Conservation (phyloP, 164 flowering plant species). For the Cinnamomum chago region DNA sequence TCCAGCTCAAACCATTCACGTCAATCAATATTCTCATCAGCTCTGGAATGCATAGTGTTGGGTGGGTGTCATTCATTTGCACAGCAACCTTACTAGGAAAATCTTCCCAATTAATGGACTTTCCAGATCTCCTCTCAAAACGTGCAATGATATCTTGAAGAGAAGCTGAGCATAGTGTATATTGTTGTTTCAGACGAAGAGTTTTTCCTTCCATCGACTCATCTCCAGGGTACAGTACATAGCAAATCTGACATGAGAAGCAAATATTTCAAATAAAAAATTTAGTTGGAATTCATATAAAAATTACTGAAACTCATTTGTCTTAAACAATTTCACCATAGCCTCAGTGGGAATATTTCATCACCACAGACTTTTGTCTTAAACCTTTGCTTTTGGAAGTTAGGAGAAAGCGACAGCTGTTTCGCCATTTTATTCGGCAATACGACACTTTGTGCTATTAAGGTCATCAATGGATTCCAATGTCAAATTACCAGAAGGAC, state of each 20-base stretch:
- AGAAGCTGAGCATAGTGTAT: conserved; percentile 91
- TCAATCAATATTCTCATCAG: conserved; percentile 85
- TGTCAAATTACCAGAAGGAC: too few species aligned
- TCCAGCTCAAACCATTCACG: conserved; percentile 77
- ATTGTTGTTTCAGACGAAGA: conserved; percentile 92
- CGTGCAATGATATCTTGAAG: conserved; percentile 87
- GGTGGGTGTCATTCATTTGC: conserved; percentile 99
- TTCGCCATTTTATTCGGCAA: too few species aligned
- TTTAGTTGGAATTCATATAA: neutral
- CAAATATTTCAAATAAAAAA: neutral
- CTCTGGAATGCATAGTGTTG: conserved; percentile 97
- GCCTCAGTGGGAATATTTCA: neutral
- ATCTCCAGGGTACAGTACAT: conserved; percentile 89
- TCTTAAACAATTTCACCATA: neutral
- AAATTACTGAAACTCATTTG: neutral
- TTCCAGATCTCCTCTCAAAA: conserved; percentile 81
- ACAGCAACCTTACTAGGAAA: conserved; percentile 94
- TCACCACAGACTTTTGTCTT: too few species aligned
- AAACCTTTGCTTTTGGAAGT: neutral
- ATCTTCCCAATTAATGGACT: conserved; percentile 65
- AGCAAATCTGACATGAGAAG: conserved; percentile 60
- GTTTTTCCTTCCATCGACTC: conserved; percentile 81
- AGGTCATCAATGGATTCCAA: too few species aligned
- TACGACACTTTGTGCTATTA: too few species aligned
- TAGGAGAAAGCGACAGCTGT: neutral